Evolutionary conservation across 1,284 basidiomycete species (phyloP).

Genomic region (Ganoderma boninense): DNA sequence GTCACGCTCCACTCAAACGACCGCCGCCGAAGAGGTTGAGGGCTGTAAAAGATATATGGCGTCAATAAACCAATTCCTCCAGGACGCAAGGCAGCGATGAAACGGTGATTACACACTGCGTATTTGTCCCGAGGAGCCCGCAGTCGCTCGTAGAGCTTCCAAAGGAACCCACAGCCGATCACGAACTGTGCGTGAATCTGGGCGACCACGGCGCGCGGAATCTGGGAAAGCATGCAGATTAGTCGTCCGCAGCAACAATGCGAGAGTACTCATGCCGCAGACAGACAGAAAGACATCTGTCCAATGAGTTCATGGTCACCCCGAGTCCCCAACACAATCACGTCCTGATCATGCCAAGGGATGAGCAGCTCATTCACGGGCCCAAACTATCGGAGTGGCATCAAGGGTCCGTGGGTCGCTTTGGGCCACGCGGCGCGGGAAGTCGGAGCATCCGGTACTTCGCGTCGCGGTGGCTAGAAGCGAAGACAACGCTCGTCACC

Average conservation of each 20-base stretch:
- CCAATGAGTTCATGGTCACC: not conserved
- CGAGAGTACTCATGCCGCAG: not conserved
- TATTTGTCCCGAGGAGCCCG: conserved; percentile 1
- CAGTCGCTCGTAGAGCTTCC: not conserved
- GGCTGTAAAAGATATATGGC: not conserved
- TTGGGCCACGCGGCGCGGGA: not conserved
- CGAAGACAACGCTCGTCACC: not conserved
- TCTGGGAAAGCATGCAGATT: not conserved
- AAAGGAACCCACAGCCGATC: not conserved
- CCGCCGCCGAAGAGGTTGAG: not conserved
- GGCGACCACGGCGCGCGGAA: not conserved
- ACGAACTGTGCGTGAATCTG: not conserved
- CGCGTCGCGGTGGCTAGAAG: not conserved
- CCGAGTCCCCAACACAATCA: not conserved
- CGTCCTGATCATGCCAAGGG: not conserved
- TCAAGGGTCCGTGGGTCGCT: conserved; percentile 3
- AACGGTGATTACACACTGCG: not conserved
- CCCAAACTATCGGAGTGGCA: not conserved
- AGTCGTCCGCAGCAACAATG: not conserved
- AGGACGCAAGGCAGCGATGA: not conserved
- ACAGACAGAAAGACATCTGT: not conserved
- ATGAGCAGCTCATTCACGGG: not conserved
- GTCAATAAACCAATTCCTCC: not conserved
- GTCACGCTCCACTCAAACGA: not conserved
- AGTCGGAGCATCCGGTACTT: not conserved